Base-by-base conservation (phyloP, 2,329 filamentous ascomycete species). In the Metarhizium album region DNA sequence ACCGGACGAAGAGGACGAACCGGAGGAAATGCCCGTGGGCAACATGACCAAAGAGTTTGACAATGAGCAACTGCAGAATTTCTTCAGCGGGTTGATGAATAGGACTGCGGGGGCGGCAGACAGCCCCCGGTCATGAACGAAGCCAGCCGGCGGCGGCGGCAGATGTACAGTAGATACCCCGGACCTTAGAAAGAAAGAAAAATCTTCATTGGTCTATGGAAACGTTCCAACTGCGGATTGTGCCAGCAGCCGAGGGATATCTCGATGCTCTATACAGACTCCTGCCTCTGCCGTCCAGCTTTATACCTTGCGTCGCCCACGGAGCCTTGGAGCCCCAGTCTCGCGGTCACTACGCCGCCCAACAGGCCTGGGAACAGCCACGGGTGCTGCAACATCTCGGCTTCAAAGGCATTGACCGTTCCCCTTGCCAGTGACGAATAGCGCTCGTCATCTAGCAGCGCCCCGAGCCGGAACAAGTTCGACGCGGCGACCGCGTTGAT, bases 301-400 rank as follows among this genome's bases (percentile, higher is more conserved):
- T 59, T 62, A 29, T 66, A 64, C 31, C 50, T 50, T 13, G 62
- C 42, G 22, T 58, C 61, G 3, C 55, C 55, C 3, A 62, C 55
- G 53, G 58, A 67, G 7, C 60, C 60, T 49, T 76, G 76, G 2
- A 83, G 76, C 0, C 90, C 90, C 3, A 95, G 68, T 53, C 84
- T 79, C 3, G 84, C 80, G 1, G 83, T 80, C 9, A 95, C 87
- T 2, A 97, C 80, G 0, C 79, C 79, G 3, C 81, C 79, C 59
- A 97, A 75, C 59, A 97, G 74, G 3, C 86, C 86, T 0, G 87
- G 84, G 68, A 94, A 97, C 2, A 97, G 75, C 75, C 93, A 95
- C 0, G 93, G 90, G 60, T 97, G 90, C 65, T 97, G 90, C 62
- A 94, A 74, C 58, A 95, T 83, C 69, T 98, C 93, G 0, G 87